Base-by-base conservation (phyloP, 192 early-diverging fungal species). In the Physocladia obscura region DNA sequence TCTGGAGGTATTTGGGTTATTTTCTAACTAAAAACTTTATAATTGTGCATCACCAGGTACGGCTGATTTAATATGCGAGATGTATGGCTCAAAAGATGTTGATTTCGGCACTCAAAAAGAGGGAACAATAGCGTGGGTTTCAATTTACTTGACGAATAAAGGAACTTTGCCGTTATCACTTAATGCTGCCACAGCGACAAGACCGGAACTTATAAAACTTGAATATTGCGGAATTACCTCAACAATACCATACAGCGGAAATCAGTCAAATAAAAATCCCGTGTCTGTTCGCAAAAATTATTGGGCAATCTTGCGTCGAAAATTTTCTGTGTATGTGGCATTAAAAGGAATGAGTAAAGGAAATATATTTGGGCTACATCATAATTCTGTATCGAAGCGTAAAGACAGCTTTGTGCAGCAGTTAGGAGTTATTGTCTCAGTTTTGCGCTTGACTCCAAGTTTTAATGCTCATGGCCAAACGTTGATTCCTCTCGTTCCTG, bases 131-230 rank as follows among this genome's bases (percentile, higher is more conserved):
- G 81, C 81, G 11, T 87, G 72, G 74, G 69, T 79, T 8, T 77
- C 81, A 2, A 35, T 85, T 22, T 79, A 84, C 49, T 29, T 86
- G 5, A 84, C 82, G 0, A 87, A 87, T 71, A 79, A 79, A 39
- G 86, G 86, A 3, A 84, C 86, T 6, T 64, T 87, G 15, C 82
- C 86, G 24, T 70, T 87, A 17, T 67, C 69, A n/a, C 39, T 87
- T 29, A 81, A 77, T 61, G 74, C 75, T 15, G 62, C 86, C 6
- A 77, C 76, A 2, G 75, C 82, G 3, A 73, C 73, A 24, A 65
- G 51, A 36, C 75, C 82, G 38, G 78, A 82, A 2, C 48, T 83
- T 26, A 64, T 86, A 13, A 78, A 81, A 55, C 37, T 87, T 6
- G 80, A 86, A 49, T 86, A 74, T 67, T 44, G 83, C 30, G 65